Conservation (phyloP, 1,284 basidiomycete species). For the Ganoderma sinense region DNA sequence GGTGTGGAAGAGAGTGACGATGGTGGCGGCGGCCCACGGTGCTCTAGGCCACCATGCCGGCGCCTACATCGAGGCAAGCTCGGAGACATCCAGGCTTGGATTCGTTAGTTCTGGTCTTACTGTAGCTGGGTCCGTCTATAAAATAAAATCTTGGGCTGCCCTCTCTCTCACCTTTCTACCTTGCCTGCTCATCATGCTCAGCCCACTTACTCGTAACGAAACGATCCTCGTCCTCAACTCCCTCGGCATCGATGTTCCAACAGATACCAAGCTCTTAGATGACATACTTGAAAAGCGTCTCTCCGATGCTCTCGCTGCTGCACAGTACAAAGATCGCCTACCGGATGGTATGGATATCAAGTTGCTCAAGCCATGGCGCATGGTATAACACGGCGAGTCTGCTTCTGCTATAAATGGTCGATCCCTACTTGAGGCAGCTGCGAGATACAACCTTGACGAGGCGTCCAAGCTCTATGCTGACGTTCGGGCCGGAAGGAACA, state of each 20-base stretch:
- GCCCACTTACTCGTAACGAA: slow-evolving; percentile 21
- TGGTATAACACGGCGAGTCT: neutral
- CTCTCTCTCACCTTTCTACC: too few relatives aligned
- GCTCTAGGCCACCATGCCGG: too few relatives aligned
- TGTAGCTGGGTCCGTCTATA: too few relatives aligned
- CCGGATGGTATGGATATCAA: neutral
- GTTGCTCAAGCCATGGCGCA: neutral
- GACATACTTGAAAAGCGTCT: slow-evolving; percentile 38
- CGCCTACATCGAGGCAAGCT: too few relatives aligned
- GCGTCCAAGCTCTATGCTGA: neutral
- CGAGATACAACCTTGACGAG: slow-evolving; percentile 25
- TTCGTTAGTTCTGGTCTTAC: too few relatives aligned
- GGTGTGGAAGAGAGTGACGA: too few relatives aligned
- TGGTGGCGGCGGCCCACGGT: too few relatives aligned
- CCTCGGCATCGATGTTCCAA: slow-evolving; percentile 38
- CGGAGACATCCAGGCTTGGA: too few relatives aligned
- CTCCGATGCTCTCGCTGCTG: slow-evolving; percentile 33
- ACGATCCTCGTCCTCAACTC: slow-evolving; percentile 21
- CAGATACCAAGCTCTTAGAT: slow-evolving; percentile 36
- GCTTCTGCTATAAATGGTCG: too few relatives aligned
- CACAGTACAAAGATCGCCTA: neutral
- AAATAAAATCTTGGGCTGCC: too few relatives aligned
- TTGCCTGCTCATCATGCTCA: neutral
- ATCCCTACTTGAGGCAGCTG: neutral
- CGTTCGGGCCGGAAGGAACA: neutral